A percentile compares a stretch with the other conserved stretches of the same genome.
These are phyloP conservation scores for Penicillium sp. DNA, from an alignment of 2,329 filamentous ascomycete species.

Conservation along the genomic window DNA sequence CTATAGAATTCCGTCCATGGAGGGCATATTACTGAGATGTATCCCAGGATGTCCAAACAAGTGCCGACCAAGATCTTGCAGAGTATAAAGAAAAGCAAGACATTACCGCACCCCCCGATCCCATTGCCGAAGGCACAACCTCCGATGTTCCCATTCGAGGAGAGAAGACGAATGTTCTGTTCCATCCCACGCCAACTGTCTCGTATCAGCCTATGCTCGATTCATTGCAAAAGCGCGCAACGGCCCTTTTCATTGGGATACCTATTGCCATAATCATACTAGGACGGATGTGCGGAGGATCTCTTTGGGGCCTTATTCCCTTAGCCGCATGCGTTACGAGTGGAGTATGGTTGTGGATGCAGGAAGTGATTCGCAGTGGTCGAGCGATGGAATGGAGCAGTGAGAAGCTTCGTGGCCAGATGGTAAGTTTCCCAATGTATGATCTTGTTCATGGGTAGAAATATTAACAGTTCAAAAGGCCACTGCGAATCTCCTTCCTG, in stretches of 20 bases:
- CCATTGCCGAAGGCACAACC: conserved; percentile 75
- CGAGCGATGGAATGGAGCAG: conserved; percentile 83
- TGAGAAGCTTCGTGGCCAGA: conserved; percentile 80
- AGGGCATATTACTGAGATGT: not conserved
- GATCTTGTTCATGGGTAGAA: not conserved
- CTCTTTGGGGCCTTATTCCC: conserved; percentile 72
- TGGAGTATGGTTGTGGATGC: conserved; percentile 85
- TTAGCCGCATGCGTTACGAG: conserved; percentile 70
- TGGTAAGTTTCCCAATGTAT: conserved; percentile 47
- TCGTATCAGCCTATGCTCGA: conserved; percentile 88
- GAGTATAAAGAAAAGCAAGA: conserved; percentile 87
- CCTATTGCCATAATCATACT: conserved; percentile 72
- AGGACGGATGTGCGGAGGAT: conserved; percentile 76
- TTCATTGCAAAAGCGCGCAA: conserved; percentile 71
- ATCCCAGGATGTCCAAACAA: conserved; percentile 63
- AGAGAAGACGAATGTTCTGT: conserved; percentile 94
- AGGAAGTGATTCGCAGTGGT: conserved; percentile 79
- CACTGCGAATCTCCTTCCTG: conserved; percentile 83
- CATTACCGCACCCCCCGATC: conserved; percentile 85
- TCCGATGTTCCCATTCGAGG: conserved; percentile 94
- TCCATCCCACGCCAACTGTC: conserved; percentile 88
- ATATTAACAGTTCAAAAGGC: conserved; percentile 50
- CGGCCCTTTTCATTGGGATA: conserved; percentile 67
- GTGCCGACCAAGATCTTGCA: conserved; percentile 67
- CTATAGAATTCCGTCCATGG: not conserved